Base-by-base conservation (phyloP, 2,329 filamentous ascomycete genomes). In the Leptosphaerulina australis region DNA sequence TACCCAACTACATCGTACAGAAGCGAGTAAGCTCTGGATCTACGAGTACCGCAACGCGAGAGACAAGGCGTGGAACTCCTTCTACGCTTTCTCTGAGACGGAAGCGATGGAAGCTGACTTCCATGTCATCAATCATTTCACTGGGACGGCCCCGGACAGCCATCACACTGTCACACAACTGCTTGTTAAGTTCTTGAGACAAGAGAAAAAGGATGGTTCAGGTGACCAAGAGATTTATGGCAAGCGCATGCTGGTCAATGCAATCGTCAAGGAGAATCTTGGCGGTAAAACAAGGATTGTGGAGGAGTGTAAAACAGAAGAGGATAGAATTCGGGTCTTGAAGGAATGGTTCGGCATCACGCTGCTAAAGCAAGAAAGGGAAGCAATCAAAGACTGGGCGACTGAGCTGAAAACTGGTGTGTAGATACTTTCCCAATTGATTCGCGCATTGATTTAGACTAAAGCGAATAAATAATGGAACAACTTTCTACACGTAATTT, bases 21-120 rank as follows among this genome's bases (percentile, higher is more conserved):
- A 57, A 14, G 48, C 46, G 17, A 75, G 77, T 25, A 80, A 79
- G 50, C 68, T 82, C 47, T 88, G 85, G 86, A 78, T 88, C 48
- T 87, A 86, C 63, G 80, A 88, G 68, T 81, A 82, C 56, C 69
- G 74, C 1, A 77, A 77, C 41, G 60, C 59, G 0, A 18, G 44
- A 0, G 65, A 69, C 0, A 60, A 61, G 36, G 62, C 61, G 0
- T 79, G 76, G 76, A 76, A 75, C 35, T 68, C 69, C 0, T 75
- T 74, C 48, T 78, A 77, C 46, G 66, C 66, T 10, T 78, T 78
- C 58, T 62, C 66, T 0, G 72, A 76, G 36, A 46, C 70, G 0
- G 71, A 77, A 53, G 76, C 72, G 14, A 66, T 74, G 43, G 63
- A 69, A 43, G 57, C 64, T 1, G 75, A 77, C 38, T 76, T 74